Conservation (phyloP, 108 stramenopile species). For the Schizochytrium sp. region DNA sequence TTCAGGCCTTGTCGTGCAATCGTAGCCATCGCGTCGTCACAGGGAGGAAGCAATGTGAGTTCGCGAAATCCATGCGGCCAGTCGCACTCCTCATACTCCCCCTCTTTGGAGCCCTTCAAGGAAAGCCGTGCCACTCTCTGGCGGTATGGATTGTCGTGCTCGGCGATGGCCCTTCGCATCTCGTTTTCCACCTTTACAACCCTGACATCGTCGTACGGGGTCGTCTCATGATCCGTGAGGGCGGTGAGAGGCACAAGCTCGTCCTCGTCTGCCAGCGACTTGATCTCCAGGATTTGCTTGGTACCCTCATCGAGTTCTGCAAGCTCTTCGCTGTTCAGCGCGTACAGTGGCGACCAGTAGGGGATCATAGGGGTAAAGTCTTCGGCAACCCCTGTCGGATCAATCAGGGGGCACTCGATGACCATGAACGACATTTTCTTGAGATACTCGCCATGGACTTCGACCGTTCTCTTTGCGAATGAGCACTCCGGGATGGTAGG, state of each 20-base stretch:
- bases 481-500: neutral
- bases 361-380: neutral
- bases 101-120: neutral
- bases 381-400: neutral
- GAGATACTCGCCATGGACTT: neutral
- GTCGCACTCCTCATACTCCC: neutral
- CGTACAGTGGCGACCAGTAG: neutral
- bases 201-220: neutral
- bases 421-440: neutral
- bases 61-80: neutral
- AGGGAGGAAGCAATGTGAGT: neutral
- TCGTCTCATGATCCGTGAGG: neutral
- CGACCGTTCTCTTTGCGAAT: neutral
- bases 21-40: neutral
- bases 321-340: neutral
- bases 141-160: neutral
- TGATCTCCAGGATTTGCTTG: neutral
- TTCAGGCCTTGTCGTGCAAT: neutral
- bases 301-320: neutral
- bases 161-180: neutral
- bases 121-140: neutral
- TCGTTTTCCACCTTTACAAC: neutral
- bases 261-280: neutral
- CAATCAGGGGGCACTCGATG: neutral
- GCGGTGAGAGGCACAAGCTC: neutral